Percentiles rank a stretch among this genome's conserved stretches.
phyloP scores from a whole-genome alignment of 2,329 filamentous ascomycete species.

The Emmonsiellopsis sp. region DNA sequence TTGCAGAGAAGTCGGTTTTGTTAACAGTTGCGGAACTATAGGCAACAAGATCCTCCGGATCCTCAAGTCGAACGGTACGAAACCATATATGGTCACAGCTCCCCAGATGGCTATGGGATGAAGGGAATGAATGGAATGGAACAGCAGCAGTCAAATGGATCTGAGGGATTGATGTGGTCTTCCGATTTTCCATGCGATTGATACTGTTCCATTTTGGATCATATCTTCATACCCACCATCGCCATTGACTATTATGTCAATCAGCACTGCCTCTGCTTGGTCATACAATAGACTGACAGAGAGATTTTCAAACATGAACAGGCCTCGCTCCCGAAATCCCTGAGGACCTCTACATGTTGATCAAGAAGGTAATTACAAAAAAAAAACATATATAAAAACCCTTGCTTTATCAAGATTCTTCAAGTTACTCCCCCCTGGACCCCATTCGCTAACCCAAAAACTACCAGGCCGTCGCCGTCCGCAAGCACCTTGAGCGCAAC shows the following conservation, averaged over 20 bases:
- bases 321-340: slow-evolving; percentile 97
- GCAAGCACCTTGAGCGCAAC: slow-evolving; percentile 99
- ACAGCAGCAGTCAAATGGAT: slow-evolving; percentile 8
- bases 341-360: slow-evolving; percentile 99
- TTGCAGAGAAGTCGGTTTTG: too few species aligned
- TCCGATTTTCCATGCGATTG: not conserved
- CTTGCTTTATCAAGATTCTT: not conserved
- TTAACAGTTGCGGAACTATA: slow-evolving; percentile 37
- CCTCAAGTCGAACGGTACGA: slow-evolving; percentile 91
- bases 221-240: not conserved
- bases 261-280: slow-evolving; percentile 69
- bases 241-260: not conserved
- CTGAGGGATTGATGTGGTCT: not conserved
- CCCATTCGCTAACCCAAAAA: not conserved
- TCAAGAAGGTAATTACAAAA: slow-evolving; percentile 78
- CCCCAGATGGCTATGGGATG: slow-evolving; percentile 11
- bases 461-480: slow-evolving; percentile 80
- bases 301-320: slow-evolving; percentile 56
- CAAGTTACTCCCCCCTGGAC: not conserved
- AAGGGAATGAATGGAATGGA: slow-evolving; percentile 13
- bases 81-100: slow-evolving; percentile 11
- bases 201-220: not conserved
- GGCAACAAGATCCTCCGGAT: slow-evolving; percentile 99
- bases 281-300: slow-evolving; percentile 70
- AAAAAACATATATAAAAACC: not conserved